Conservation (phyloP, 176 grass and related monocot species). For the Ampelocalamus luodianensis region DNA sequence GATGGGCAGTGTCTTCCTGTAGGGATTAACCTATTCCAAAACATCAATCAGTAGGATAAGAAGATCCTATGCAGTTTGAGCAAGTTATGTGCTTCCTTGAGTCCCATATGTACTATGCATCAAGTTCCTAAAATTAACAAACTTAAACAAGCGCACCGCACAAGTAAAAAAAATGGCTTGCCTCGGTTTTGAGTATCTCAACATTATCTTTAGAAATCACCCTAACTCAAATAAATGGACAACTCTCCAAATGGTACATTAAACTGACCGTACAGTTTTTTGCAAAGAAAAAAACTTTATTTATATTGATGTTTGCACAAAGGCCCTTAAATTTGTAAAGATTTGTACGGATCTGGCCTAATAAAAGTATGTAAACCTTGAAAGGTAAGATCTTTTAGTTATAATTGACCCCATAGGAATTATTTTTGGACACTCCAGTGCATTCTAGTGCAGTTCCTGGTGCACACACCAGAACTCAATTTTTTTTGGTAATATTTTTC, state of each 20-base stretch:
- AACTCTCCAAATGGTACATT: neutral
- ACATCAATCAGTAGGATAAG: slow-evolving; percentile 23
- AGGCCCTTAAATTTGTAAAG: slow-evolving; percentile 1
- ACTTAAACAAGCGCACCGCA: neutral
- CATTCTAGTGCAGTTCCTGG: neutral
- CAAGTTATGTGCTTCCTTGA: slow-evolving; percentile 11
- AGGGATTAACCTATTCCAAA: slow-evolving; percentile 1
- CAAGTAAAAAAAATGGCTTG: slow-evolving; percentile 3
- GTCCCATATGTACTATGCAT: neutral
- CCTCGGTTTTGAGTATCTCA: neutral
- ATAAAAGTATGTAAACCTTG: neutral
- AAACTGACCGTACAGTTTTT: neutral
- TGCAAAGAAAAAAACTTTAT: neutral
- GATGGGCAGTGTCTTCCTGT: neutral
- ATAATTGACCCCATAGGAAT: neutral
- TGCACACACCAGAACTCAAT: neutral
- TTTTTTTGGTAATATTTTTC: neutral
- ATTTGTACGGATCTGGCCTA: neutral
- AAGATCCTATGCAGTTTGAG: neutral
- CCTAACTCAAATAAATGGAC: neutral
- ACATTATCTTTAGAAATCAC: neutral
- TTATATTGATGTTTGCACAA: slow-evolving; percentile 1
- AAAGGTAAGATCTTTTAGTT: neutral
- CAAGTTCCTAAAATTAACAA: slow-evolving; percentile 24
- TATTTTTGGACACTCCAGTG: neutral